Evolutionary conservation across 2,329 filamentous ascomycete genomes (phyloP), one percentile per base, ranked within the genome.

Genomic region (Trichoderma citrinoviride): DNA sequence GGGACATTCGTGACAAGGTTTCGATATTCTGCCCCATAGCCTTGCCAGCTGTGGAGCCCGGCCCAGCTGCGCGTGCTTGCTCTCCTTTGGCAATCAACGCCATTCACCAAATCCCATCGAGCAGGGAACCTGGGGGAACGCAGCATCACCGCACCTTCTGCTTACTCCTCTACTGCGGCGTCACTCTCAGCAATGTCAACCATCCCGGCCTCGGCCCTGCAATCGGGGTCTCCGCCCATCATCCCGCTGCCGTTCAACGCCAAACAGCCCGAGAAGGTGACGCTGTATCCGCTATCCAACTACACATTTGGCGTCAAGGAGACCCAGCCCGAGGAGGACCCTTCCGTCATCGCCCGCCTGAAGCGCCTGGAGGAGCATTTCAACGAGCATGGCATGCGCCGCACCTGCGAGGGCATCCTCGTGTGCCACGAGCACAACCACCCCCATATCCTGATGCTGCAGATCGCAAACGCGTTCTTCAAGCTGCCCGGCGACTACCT

Each of bases 401-500:
- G 95, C 64, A 98, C 95, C 19, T 97, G 94, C 78, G 95, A 99
- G 80, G 95, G 93, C 72, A 92, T 99, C 71, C 85, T 99, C 54
- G 92, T 99, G 71, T 99, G 95, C 81, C 95, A 99, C 77, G 95
- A 99, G 80, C 94, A 98, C 83, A 98, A 97, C 80, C 95, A 98
- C 78, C 95, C 95, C 15, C 95, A 99, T 78, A 96, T 99, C 69
- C 82, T 99, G 70, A 98, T 99, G 95, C 85, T 99, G 68, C 95
- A 99, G 83, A 99, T 99, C 73, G 95, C 95, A 61, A 99, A 99
- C 77, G 94, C 95, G 25, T 99, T 99, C 82, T 99, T 99, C 83
- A 99, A 99, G 81, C 86, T 99, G 77, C 95, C 95, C 0, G 95
- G 95, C 66, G 95, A 98, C 79, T 99, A 98, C 77, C 87, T 99